These are phyloP conservation scores for Colletotrichum zoysiae DNA, from an alignment of 2,329 filamentous ascomycete species.

Conservation along the genomic window DNA sequence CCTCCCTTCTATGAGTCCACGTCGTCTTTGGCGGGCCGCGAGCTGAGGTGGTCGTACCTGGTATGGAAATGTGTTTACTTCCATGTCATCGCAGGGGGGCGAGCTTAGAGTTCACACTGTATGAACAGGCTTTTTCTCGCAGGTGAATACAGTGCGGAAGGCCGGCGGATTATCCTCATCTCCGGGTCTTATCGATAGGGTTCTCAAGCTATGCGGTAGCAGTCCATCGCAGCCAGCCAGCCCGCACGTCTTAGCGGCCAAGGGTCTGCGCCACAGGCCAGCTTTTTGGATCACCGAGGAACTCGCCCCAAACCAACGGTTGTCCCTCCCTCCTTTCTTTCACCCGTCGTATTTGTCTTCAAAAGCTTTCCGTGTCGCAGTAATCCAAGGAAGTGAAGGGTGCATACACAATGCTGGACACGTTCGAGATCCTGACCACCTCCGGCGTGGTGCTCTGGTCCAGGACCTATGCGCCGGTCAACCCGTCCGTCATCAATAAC, in stretches of 20 bases:
- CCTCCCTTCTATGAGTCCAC: slow-evolving; percentile 32
- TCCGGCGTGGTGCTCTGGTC: slow-evolving; percentile 98
- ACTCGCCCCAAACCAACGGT: slow-evolving; percentile 26
- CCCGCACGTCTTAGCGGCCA: slow-evolving; percentile 28
- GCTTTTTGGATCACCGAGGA: slow-evolving; percentile 37
- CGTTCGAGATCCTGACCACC: slow-evolving; percentile 95
- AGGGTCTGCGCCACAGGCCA: slow-evolving; percentile 39
- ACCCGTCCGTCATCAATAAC: slow-evolving; percentile 87
- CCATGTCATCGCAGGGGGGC: slow-evolving; percentile 33
- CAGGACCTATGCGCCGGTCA: slow-evolving; percentile 83
- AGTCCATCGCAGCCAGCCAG: slow-evolving; percentile 1
- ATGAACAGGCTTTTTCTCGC: fast-evolving
- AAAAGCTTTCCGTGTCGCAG: slow-evolving; percentile 11
- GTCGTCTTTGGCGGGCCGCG: slow-evolving; percentile 34
- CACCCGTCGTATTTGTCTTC: neutral
- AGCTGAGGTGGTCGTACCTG: slow-evolving; percentile 38
- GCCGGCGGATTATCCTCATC: neutral
- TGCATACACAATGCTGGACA: slow-evolving; percentile 80
- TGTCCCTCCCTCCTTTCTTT: neutral
- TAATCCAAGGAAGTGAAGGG: slow-evolving; percentile 3
- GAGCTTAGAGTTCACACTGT: slow-evolving; percentile 10
- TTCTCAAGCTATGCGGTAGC: neutral
- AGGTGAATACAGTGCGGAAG: neutral
- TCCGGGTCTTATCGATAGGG: slow-evolving; percentile 36
- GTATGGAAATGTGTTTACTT: slow-evolving; percentile 49